Conservation (phyloP, 805 yeast species). For the Candida silvicultrix region DNA sequence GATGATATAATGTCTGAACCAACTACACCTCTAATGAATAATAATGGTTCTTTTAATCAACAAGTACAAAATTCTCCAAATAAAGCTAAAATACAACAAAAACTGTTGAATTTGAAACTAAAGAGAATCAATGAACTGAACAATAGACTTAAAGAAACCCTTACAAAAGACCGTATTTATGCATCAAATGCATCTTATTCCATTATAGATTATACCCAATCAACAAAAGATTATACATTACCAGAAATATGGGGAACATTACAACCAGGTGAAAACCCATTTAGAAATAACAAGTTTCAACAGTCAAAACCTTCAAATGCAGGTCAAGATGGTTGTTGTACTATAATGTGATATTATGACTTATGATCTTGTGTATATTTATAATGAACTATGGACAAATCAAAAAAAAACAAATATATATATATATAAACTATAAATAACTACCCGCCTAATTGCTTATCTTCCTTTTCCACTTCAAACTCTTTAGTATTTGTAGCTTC, state of each 20-base stretch:
- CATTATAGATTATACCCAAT: constrained; percentile 30
- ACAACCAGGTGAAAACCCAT: constrained; percentile 31
- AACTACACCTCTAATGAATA: neutral
- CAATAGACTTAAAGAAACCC: constrained; percentile 40
- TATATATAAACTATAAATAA: neutral
- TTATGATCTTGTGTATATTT: too few relatives aligned
- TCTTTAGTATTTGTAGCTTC: constrained; percentile 28
- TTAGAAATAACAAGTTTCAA: constrained; percentile 19
- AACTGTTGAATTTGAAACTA: constrained; percentile 49
- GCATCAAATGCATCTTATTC: constrained; percentile 56
- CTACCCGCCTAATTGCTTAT: constrained; percentile 39
- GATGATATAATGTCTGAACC: constrained; percentile 1
- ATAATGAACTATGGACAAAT: too few relatives aligned
- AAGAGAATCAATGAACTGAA: constrained; percentile 57
- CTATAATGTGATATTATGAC: constrained; percentile 30
- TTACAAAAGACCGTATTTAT: constrained; percentile 51
- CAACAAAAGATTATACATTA: constrained; percentile 28
- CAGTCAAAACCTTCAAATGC: neutral
- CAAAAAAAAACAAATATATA: too few relatives aligned
- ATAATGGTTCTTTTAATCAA: constrained; percentile 7
- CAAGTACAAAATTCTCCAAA: constrained; percentile 1
- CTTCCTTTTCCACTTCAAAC: constrained; percentile 41
- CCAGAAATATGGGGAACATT: constrained; percentile 37
- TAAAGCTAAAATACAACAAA: constrained; percentile 25
- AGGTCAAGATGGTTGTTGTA: constrained; percentile 24